phyloP scores from a whole-genome alignment of 352 stramenopile genomes.

The Plasmopara halstedii region DNA sequence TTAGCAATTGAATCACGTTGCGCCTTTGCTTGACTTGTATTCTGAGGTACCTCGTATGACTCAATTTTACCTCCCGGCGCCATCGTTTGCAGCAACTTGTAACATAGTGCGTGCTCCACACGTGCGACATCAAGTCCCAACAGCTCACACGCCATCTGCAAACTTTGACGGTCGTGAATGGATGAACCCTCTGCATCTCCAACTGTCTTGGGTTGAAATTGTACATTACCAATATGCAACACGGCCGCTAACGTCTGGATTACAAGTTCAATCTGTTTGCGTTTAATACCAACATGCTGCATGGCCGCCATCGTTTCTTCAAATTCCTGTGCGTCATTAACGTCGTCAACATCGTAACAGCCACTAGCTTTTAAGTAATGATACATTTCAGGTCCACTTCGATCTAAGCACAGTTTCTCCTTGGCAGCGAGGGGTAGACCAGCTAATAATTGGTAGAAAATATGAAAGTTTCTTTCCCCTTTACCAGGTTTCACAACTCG shows the following conservation, averaged over 20 bases:
- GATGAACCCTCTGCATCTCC: conserved; percentile 67
- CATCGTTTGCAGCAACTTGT: conserved; percentile 84
- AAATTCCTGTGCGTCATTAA: conserved; percentile 88
- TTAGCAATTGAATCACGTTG: conserved; percentile 95
- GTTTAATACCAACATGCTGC: conserved; percentile 84
- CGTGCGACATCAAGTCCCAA: conserved; percentile 54
- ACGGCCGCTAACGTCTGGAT: conserved; percentile 75
- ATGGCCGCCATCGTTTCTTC: conserved; percentile 82
- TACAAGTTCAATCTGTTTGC: conserved; percentile 85
- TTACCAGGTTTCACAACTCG: conserved; percentile 79
- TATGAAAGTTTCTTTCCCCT: conserved; percentile 92
- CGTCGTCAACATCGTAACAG: conserved; percentile 86
- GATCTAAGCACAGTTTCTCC: conserved; percentile 65
- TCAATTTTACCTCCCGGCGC: conserved; percentile 75
- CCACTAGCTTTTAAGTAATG: conserved; percentile 85
- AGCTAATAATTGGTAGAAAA: conserved; percentile 91
- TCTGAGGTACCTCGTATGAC: conserved; percentile 83
- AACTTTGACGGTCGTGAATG: conserved; percentile 35
- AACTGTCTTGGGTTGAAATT: conserved; percentile 53
- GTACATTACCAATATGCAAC: conserved; percentile 72
- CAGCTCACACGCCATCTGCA: conserved; percentile 59
- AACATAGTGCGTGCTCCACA: conserved; percentile 71
- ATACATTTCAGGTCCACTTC: conserved; percentile 61
- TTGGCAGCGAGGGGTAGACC: conserved; percentile 51
- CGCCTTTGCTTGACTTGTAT: conserved; percentile 80